These are phyloP conservation scores for Gastrolobium bilobum DNA, from an alignment of 306 rosid genomes.

Conservation along the genomic window DNA sequence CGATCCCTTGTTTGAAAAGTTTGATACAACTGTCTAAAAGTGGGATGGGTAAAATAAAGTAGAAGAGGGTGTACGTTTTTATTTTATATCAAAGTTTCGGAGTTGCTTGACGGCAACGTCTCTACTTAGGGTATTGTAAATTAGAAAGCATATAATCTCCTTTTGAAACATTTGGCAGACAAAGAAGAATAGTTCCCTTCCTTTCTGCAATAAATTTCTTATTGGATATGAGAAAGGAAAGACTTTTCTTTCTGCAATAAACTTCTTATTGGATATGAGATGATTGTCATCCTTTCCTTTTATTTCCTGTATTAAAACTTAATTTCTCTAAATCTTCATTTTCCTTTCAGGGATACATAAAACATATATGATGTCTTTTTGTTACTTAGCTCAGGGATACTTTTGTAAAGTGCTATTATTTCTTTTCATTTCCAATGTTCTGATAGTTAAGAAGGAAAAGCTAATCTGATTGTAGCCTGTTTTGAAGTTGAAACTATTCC, in stretches of 20 bases:
- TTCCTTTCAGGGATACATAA: slow-evolving; percentile 10
- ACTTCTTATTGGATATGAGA: slow-evolving; percentile 31
- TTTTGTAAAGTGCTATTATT: not conserved
- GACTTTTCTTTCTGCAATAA: slow-evolving; percentile 35
- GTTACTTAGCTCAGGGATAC: not conserved
- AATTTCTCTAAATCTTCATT: slow-evolving; percentile 23
- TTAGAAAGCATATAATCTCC: slow-evolving; percentile 13
- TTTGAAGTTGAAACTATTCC: slow-evolving; percentile 36
- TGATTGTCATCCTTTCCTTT: slow-evolving; percentile 27
- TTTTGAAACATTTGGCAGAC: slow-evolving; percentile 36
- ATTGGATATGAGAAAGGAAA: slow-evolving; percentile 14
- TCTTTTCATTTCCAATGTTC: slow-evolving; percentile 2
- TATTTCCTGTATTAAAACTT: slow-evolving; percentile 22
- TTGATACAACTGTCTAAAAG: slow-evolving; percentile 28
- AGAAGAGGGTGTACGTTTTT: not conserved
- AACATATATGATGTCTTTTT: slow-evolving; percentile 9
- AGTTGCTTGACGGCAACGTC: slow-evolving; percentile 36
- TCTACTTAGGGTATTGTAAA: not conserved
- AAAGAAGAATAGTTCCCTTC: slow-evolving; percentile 29
- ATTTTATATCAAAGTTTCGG: not conserved
- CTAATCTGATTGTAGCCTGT: slow-evolving; percentile 37
- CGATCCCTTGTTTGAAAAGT: slow-evolving; percentile 36
- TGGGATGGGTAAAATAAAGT: slow-evolving; percentile 9
- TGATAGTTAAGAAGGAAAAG: slow-evolving; percentile 9
- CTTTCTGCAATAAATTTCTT: slow-evolving; percentile 31